phyloP scores from a whole-genome alignment of 805 yeast species.

The Metschnikowia colocasiae region DNA sequence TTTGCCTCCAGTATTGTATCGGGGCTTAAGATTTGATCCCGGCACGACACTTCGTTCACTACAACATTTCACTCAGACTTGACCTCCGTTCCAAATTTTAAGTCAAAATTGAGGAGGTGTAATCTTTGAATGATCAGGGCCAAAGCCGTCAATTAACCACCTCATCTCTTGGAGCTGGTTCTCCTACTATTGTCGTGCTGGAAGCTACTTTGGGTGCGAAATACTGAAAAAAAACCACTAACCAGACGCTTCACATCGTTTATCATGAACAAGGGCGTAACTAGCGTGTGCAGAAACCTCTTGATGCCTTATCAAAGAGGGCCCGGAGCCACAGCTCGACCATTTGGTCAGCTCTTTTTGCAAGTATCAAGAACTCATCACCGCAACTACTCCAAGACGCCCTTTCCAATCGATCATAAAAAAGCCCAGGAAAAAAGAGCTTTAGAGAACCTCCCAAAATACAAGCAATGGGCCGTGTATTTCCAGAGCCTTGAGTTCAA shows the following conservation, averaged over 20 bases:
- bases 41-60: not conserved
- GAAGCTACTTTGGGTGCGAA: conserved; percentile 4
- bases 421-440: conserved; percentile 26
- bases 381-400: conserved; percentile 22
- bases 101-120: too few relatives aligned
- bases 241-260: not conserved
- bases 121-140: not conserved
- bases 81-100: not conserved
- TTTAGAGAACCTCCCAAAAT: conserved; percentile 30
- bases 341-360: too few relatives aligned
- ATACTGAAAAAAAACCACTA: not conserved
- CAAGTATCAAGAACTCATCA: not conserved
- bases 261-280: not conserved
- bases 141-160: not conserved
- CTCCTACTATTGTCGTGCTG: not conserved
- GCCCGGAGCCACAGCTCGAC: not conserved
- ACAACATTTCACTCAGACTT: not conserved
- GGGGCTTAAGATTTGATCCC: conserved; percentile 1
- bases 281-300: not conserved
- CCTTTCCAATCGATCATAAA: conserved; percentile 36
- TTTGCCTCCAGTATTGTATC: conserved; percentile 2
- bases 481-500: conserved; percentile 54
- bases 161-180: not conserved
- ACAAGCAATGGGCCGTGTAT: conserved; percentile 39
- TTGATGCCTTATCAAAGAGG: not conserved